A percentile compares a stretch with the other conserved stretches of the same genome.
Conservation (phyloP, 2,329 filamentous ascomycete species). For the Sporothrix humicola region DNA sequence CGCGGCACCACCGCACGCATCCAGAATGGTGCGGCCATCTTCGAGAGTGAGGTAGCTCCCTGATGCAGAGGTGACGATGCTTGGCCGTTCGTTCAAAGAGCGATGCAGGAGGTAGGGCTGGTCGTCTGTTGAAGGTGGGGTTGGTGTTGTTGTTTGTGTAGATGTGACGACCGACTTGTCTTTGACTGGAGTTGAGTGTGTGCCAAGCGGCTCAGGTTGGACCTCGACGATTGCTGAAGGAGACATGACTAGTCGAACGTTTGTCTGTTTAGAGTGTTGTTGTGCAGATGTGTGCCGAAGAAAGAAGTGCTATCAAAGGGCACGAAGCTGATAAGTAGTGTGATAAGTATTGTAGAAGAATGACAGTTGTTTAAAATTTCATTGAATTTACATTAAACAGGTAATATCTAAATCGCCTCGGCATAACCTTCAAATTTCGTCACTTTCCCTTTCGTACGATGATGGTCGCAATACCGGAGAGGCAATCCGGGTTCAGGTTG, state of each 20-base stretch:
- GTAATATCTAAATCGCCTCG: too few relatives aligned
- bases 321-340: background rate
- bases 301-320: conserved; percentile 1
- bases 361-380: too few relatives aligned
- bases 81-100: conserved; percentile 26
- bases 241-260: background rate
- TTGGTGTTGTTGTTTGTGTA: background rate
- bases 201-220: background rate
- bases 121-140: background rate
- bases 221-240: background rate
- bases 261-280: background rate
- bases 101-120: conserved; percentile 34
- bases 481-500: too few relatives aligned
- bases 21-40: conserved; percentile 65
- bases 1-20: conserved; percentile 75
- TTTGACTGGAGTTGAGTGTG: background rate
- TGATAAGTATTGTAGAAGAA: too few relatives aligned
- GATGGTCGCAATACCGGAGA: background rate
- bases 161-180: background rate
- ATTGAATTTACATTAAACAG: too few relatives aligned
- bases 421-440: too few relatives aligned
- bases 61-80: background rate
- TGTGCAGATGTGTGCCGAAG: background rate
- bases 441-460: background rate
- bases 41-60: conserved; percentile 31